Conservation (phyloP, 2,329 filamentous ascomycete species). For the Cladosporium sp. region DNA sequence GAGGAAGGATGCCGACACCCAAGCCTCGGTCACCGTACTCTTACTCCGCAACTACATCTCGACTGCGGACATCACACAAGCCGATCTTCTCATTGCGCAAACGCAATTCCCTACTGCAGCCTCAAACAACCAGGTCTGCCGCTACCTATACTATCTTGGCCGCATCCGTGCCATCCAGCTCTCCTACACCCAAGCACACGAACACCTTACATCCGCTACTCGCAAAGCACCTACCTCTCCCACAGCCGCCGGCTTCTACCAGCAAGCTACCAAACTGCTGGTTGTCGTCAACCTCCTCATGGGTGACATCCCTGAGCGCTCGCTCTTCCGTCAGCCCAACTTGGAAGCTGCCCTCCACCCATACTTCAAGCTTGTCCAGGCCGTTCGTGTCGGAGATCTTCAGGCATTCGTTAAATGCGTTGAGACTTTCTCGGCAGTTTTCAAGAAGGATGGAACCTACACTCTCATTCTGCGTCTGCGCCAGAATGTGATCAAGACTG, state of each 20-base stretch:
- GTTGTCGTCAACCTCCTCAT: slow-evolving; percentile 95
- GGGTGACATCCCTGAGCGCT: slow-evolving; percentile 96
- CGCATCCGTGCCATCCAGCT: slow-evolving; percentile 95
- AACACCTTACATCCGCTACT: slow-evolving; percentile 86
- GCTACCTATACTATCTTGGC: slow-evolving; percentile 95
- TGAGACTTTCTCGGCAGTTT: slow-evolving; percentile 72
- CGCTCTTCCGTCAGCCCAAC: slow-evolving; percentile 83
- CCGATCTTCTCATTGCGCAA: slow-evolving; percentile 91
- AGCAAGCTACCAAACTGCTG: slow-evolving; percentile 92
- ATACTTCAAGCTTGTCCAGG: slow-evolving; percentile 90
- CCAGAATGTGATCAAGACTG: slow-evolving; percentile 99
- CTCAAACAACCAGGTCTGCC: slow-evolving; percentile 95
- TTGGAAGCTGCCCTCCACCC: slow-evolving; percentile 85
- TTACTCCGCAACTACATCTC: slow-evolving; percentile 93
- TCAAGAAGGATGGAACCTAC: slow-evolving; percentile 92
- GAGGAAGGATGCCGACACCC: slow-evolving; percentile 94
- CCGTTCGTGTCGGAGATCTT: slow-evolving; percentile 92
- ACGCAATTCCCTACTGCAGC: slow-evolving; percentile 92
- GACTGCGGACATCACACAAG: slow-evolving; percentile 94
- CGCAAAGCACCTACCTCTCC: slow-evolving; percentile 89
- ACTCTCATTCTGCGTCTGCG: slow-evolving; percentile 89
- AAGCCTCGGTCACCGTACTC: slow-evolving; percentile 90
- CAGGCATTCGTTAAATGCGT: slow-evolving; percentile 89
- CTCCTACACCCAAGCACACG: slow-evolving; percentile 93
- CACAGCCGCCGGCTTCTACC: slow-evolving; percentile 89